A percentile compares a stretch with the other conserved stretches of the same genome.
Conservation (phyloP, 805 yeast genomes). For the Cyberlindnera suaveolens region DNA sequence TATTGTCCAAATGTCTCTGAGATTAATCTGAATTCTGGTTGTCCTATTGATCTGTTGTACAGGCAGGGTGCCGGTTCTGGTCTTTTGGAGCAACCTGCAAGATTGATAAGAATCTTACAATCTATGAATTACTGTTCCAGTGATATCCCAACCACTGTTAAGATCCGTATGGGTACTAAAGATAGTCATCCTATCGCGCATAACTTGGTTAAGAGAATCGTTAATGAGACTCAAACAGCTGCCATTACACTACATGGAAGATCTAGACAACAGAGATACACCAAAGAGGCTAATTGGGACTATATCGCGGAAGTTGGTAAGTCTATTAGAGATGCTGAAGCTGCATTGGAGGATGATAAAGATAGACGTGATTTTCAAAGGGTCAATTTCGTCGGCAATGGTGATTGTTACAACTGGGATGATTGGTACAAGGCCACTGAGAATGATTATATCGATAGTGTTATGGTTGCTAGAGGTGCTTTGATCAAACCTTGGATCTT, state of each 20-base stretch:
- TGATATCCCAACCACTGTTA: constrained; percentile 88
- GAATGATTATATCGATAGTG: constrained; percentile 75
- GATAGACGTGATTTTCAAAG: constrained; percentile 50
- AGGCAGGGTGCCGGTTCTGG: constrained; percentile 96
- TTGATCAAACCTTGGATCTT: constrained; percentile 98
- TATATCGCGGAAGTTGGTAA: constrained; percentile 73
- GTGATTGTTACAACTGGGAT: constrained; percentile 80
- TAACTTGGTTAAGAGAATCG: constrained; percentile 59
- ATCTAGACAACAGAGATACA: constrained; percentile 92
- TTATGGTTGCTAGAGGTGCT: constrained; percentile 98
- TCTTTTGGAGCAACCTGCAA: constrained; percentile 81
- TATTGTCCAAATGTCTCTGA: constrained; percentile 64
- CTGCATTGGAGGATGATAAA: constrained; percentile 55
- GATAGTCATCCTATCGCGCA: constrained; percentile 89
- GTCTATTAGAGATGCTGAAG: constrained; percentile 51
- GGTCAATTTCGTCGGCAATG: constrained; percentile 88
- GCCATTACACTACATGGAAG: constrained; percentile 95
- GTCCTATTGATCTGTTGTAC: constrained; percentile 94
- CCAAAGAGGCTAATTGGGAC: constrained; percentile 88
- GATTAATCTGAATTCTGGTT: constrained; percentile 89
- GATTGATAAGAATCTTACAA: constrained; percentile 67
- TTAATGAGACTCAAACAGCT: constrained; percentile 76
- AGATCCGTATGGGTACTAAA: constrained; percentile 85
- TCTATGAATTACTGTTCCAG: constrained; percentile 87
- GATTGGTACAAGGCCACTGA: constrained; percentile 78